Evolutionary conservation across 2,329 filamentous ascomycete species (phyloP), one percentile per base, ranked within the genome.

Genomic region (Claviceps digitariae): DNA sequence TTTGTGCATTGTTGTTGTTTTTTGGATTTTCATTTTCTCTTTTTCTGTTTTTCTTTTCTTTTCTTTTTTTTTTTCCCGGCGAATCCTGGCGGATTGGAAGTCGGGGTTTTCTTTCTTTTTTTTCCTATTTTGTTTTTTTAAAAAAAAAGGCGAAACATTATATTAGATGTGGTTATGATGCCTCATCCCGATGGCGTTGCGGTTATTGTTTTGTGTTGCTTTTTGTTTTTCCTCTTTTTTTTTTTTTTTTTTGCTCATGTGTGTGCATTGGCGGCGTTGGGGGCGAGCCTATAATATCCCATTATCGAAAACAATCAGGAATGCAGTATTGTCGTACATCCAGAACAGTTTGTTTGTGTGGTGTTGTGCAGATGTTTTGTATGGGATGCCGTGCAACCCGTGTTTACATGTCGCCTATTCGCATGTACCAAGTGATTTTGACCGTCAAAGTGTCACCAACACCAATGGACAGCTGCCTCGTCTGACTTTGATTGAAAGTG

Each of bases 241-340:
- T 34, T 2, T 2, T 15, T 21, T 48, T 34, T 48, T 48, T 9
- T 48, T 43, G 25, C 23, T 27, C 17, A 25, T 12, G 8, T 29
- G 44, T 38, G n/a, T 27, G 41, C 48, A 21, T 43, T 40, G 25
- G 20, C 25, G 52, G 52, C 50, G 48, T 47, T 50, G 43, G 29
- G 29, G 38, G 48, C 31, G 31, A 51, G 44, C 48, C 43, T 44
- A 48, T 51, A 43, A 51, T 44, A 51, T 54, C 48, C 48, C 49
- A 27, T 20, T 44, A 54, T 41, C 15, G 23, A 20, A 20, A 47
- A 50, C 7, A 29, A 50, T 21, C 29, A 48, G 10, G 29, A 9
- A 17, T 29, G 10, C 13, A 25, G 13, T 12, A 15, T 17, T 17
- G 21, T 45, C 12, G 21, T 17, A 36, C 29, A 38, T 38, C 12